phyloP scores from a whole-genome alignment of 208 protist species.

The Angomonas desouzai region DNA sequence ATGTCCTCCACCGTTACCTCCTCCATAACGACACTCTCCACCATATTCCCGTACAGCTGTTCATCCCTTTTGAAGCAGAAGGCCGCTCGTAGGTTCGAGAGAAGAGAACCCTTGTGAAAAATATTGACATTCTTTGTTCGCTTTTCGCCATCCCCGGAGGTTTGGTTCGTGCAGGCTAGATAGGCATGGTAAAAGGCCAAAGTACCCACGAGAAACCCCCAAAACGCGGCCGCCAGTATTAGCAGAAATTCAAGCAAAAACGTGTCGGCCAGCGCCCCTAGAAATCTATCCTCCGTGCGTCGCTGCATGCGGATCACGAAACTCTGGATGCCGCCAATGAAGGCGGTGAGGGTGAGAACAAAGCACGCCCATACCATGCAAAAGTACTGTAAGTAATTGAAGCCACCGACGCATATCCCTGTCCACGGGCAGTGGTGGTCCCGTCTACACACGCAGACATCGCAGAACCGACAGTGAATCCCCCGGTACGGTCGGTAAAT shows the following conservation, averaged over 20 bases:
- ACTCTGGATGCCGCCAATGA: constrained; percentile 48
- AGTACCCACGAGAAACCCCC: constrained; percentile 32
- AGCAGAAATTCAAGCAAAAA: constrained; percentile 67
- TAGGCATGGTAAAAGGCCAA: constrained; percentile 63
- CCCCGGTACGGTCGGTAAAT: constrained; percentile 70
- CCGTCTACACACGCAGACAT: constrained; percentile 78
- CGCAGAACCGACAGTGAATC: constrained; percentile 86
- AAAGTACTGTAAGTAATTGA: constrained; percentile 83
- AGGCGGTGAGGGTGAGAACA: constrained; percentile 28
- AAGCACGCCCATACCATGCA: constrained; percentile 53
- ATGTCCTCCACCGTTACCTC: constrained; percentile 4
- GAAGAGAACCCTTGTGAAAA: constrained; percentile 50
- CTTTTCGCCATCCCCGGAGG: constrained; percentile 39
- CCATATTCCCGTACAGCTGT: not conserved
- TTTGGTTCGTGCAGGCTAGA: constrained; percentile 63
- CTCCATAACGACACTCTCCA: constrained; percentile 3
- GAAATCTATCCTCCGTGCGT: not conserved
- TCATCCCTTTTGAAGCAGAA: constrained; percentile 18
- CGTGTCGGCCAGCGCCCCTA: constrained; percentile 43
- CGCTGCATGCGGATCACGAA: constrained; percentile 25
- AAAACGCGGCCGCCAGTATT: constrained; percentile 40
- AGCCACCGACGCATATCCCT: constrained; percentile 83
- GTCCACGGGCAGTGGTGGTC: constrained; percentile 94
- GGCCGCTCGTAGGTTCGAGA: constrained; percentile 36
- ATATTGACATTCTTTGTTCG: constrained; percentile 35